Evolutionary conservation across 495 filamentous ascomycete species (phyloP).

Genomic region (Trichoderma reesei): DNA sequence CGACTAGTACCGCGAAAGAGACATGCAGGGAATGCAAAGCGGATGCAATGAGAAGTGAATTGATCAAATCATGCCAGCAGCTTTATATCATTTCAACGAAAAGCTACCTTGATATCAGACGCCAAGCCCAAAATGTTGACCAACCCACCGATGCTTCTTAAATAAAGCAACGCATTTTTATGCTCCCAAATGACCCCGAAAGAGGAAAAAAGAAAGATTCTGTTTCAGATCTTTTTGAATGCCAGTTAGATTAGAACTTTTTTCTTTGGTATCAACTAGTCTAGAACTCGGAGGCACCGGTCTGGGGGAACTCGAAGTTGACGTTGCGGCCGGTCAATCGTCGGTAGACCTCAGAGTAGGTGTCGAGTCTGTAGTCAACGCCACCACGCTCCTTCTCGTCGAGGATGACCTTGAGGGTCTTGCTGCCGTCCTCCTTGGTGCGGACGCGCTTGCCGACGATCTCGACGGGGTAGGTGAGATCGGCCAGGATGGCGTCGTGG

Average conservation of each 20-base stretch:
- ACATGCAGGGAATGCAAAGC: neutral
- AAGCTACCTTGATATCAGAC: constrained; percentile 9
- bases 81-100: constrained; percentile 4
- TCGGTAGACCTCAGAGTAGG: constrained; percentile 97
- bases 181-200: neutral
- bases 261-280: neutral
- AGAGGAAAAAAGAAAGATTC: neutral
- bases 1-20: too few relatives aligned
- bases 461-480: constrained; percentile 98
- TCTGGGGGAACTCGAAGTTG: constrained; percentile 93
- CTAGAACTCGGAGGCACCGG: constrained; percentile 70
- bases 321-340: constrained; percentile 89
- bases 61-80: constrained; percentile 10
- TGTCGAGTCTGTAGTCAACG: constrained; percentile 97
- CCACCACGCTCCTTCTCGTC: constrained; percentile 99
- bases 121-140: constrained; percentile 6
- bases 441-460: constrained; percentile 96
- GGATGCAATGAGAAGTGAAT: neutral
- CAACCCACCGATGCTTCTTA: constrained; percentile 6
- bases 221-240: neutral
- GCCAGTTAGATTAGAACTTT: neutral
- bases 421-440: constrained; percentile 94
- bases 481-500: constrained; percentile 89
- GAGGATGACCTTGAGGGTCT: constrained; percentile 93
- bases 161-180: neutral